Base-by-base conservation (phyloP, 228 moss, liverwort and hornwort species). In the Sphagnum magellanicum region DNA sequence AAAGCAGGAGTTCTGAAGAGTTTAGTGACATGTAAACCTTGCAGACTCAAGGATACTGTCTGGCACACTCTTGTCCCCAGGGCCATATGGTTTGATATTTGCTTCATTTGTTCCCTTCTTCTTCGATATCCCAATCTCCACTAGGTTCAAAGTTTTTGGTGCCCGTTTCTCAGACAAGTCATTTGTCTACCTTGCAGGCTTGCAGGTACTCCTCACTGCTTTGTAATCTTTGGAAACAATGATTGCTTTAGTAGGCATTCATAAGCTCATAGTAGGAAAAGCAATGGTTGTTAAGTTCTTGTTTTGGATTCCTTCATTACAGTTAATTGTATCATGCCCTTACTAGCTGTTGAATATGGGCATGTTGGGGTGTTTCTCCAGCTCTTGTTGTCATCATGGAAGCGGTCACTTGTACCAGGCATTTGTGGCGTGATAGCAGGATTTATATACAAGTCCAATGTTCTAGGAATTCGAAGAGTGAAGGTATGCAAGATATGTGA, bases 301-400 rank as follows among this genome's bases (percentile, higher is more conserved):
- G 32, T 32, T 32, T 32, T 32, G 32, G 3, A 32, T 32, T 32
- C 32, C 32, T 32, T 32, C 32, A 32, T 32, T 32, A 32, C 32
- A 32, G 32, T 32, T 32, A 32, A 32, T 32, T 57, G 55, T 8
- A 57, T 57, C 4, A 1, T 57, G 10, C 13, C 10, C 55, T 57
- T 57, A 8, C 55, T 8, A 57, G 55, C 2, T 8, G 55, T 57
- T 57, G 55, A 57, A 57, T 57, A 13, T 8, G 13, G 13, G 10
- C 55, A 8, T 57, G 55, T 70, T n/a, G 17, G 48, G 14, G n/a
- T 16, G 50, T 74, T 47, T 58, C 66, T 77, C 68, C 77, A 95
- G 95, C 89, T 95, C 64, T 75, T 95, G 60, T 51, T 92, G 60
- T 90, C 87, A 67, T 89, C 95, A 81, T 84, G 92, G 92, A 84